Evolutionary conservation across 2,329 filamentous ascomycete genomes (phyloP), one percentile per base, ranked within the genome.

Genomic region (Rasamsonia emersonii): DNA sequence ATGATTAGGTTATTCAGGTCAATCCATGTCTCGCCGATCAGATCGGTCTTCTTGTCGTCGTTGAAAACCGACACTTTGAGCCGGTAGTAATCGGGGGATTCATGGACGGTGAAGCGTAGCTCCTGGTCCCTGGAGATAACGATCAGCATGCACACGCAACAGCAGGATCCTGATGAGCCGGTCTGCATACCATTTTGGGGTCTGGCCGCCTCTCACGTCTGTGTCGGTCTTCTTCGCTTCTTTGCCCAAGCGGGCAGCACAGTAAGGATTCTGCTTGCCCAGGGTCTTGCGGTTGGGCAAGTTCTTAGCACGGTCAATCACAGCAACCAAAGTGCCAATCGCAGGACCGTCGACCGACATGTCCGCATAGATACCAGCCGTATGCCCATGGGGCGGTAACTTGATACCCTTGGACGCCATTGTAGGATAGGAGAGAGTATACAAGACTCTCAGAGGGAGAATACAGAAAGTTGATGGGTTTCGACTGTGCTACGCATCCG

Each of bases 181-280:
- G 8, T 20, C 5, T 19, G 8, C 18, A n/a, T 75, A 95, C 91
- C 91, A 98, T 73, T 75, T 80, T 5, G 91, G 91, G 23, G 91
- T 96, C 62, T 98, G 91, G 24, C 91, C 91, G 42, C 91, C 91
- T 53, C 91, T 75, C 47, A 89, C 79, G 60, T 98, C 91, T 4
- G 89, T 95, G 24, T 82, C 81, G 3, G 91, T 98, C 71, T 95
- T 95, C 67, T 93, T 93, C 28, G 91, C 91, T 62, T 96, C 88
- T 60, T 98, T 98, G 19, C 89, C 91, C 27, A 98, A 65, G 33
- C 91, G 73, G 18, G 86, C 88, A 21, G 91, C 91, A 61, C 88
- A 95, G 61, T 96, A 98, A 0, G 91, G 89, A 56, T 96, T 88
- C 65, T 98, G 91, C 64, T 98, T 98, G 35, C 91, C 91, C 69